Evolutionary conservation across 495 filamentous ascomycete genomes (phyloP), one percentile per base, ranked within the genome.

Genomic region (Peziza echinospora): DNA sequence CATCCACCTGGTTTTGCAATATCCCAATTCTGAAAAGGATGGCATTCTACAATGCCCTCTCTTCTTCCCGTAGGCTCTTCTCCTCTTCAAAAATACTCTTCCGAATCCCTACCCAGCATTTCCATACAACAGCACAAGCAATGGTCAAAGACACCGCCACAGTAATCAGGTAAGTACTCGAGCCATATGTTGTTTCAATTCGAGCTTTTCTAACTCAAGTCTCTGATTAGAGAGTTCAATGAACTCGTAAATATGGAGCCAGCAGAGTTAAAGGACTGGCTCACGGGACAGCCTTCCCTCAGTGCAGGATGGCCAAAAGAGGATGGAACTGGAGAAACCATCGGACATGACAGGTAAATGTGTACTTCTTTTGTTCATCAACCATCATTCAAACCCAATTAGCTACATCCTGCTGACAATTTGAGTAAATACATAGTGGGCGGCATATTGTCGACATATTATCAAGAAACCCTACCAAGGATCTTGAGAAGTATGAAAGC

Each of bases 161-260:
- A 37, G 30, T 37, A 13, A 6, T 37, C 30, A 6, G 19, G 30
- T 37, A 37, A 13, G 13, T 37, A 37, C 3, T 37, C 19, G 19
- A 37, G 19, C 19, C 30, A 4, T 1, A 37, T 37, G 30, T 37
- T 7, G 0, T 37, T 6, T 5, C 30, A 37, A 37, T 13, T 3
- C 13, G 13, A 13, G 30, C 13, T n/a, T n/a, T 4, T 11, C 30
- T 37, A 37, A 37, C 19, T 37, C 13, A 37, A 37, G 13, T 3
- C 13, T 7, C 6, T 37, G 1, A n/a, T 10, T 54, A 77, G 72
- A 41, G 74, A 80, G 59, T 81, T 79, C 63, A 79, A 78, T 51
- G 65, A 71, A 24, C 64, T 78, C 43, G 74, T 80, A 28, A 80
- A 82, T 57, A 81, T 82, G 77, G 64, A 65, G 6, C 59, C 73